Base-by-base conservation (phyloP, 2,329 filamentous ascomycete species). In the Botrytis sinoallii region DNA sequence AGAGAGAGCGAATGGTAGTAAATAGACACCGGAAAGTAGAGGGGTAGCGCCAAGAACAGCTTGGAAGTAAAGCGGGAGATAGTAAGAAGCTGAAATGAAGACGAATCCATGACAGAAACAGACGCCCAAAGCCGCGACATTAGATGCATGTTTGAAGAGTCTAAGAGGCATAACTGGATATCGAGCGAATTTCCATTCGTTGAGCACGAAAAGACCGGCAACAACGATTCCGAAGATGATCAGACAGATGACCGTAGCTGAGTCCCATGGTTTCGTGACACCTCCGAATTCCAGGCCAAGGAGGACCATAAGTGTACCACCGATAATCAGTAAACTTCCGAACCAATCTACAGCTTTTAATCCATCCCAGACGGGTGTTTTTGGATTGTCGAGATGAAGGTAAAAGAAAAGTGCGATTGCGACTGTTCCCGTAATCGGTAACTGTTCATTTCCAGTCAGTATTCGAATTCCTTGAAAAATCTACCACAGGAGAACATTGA, bases 251-350 rank as follows among this genome's bases (percentile, higher is more conserved):
- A 81, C 80, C 10, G 72, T 79, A 7, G 77, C 75, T 18, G 80
- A 81, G 35, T 66, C 57, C 81, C 80, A 94, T 1, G 94, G 91
- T 76, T 88, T 89, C 35, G 86, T 86, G 70, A 94, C 88, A 67
- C 93, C 94, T 72, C 94, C 95, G 75, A 95, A 93, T 80, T 97
- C 92, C 18, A 97, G 88, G 0, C 94, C 95, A 60, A 97, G 89
- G 6, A 97, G 88, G 76, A 97, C 86, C 93, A 97, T 95, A 32
- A 97, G 85, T 0, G 93, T 95, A 32, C 91, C 93, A 60, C 92
- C 92, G 25, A 88, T 84, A 25, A 91, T 87, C 3, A 87, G 84
- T 18, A 91, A 71, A 1, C 87, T 89, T 1, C 92, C 92, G 9
- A 84, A 75, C 87, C 88, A 89, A 78, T 89, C 88, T 35, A 89